Base-by-base conservation (phyloP, 306 rosid species). In the Prosopis cineraria region DNA sequence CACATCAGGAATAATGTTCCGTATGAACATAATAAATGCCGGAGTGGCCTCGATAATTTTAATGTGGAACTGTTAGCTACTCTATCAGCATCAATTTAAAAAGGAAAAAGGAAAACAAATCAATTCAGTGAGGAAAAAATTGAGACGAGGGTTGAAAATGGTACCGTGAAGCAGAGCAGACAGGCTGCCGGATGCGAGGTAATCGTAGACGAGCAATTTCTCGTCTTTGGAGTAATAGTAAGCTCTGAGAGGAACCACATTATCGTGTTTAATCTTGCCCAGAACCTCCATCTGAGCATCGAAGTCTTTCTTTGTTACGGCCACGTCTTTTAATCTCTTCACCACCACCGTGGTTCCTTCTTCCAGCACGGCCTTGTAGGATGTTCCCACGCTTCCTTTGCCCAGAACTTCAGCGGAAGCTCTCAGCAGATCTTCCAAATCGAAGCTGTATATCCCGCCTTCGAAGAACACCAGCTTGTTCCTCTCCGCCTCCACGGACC, bases 341-440 rank as follows among this genome's bases (percentile, higher is more conserved):
- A 96, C 99, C 16, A 96, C 99, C 78, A 96, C 94, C 10, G 99
- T 96, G 0, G 93, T 93, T 1, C 99, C 99, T 81, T 96, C 98
- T 24, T 96, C 99, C 79, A 96, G 70, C 80, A 96, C 97, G 20
- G 99, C 99, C 86, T 96, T 96, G 73, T 96, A 96, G 48, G 99
- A 96, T 14, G 99, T 96, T 22, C 99, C 99, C 2, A 93, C 97
- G 64, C 94, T 96, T 14, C 99, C 99, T 11, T 93, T 96, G 1
- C 99, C 99, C 73, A 96, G 40, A 5, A 96, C 98, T 85, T 96
- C 99, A 44, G 99, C 99, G 27, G 99, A 96, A 12, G 99, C 99
- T 31, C 99, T 82, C 66, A 96, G 45, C 87, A 96, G 73, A 85
- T 96, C 98, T 68, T 96, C 99, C 92, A 96, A 83, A 81, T 93